These are phyloP conservation scores for Stereocaulon alpinum DNA, from an alignment of 495 filamentous ascomycete species.

Conservation along the genomic window DNA sequence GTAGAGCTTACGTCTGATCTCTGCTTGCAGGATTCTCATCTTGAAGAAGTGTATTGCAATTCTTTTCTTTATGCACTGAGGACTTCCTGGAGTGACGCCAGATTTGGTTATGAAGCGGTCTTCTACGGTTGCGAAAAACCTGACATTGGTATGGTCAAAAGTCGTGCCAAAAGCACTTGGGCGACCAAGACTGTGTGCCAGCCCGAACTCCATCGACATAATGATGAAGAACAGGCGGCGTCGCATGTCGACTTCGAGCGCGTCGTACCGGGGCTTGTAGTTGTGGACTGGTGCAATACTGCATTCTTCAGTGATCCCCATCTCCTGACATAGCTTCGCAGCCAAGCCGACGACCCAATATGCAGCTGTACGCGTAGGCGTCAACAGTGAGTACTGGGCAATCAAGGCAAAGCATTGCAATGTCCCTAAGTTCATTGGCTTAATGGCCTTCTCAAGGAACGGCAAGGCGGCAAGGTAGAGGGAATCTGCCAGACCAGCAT, in stretches of 20 bases:
- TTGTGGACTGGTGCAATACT: slow-evolving; percentile 45
- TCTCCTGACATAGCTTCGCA: slow-evolving; percentile 72
- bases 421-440: slow-evolving; percentile 71
- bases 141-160: slow-evolving; percentile 69
- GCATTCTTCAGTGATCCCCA: slow-evolving; percentile 75
- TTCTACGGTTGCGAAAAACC: slow-evolving; percentile 66
- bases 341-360: slow-evolving; percentile 88
- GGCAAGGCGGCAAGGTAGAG: slow-evolving; percentile 83
- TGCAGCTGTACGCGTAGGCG: slow-evolving; percentile 76
- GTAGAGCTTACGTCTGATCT: slow-evolving; percentile 76
- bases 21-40: slow-evolving; percentile 80
- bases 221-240: slow-evolving; percentile 80
- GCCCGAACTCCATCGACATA: slow-evolving; percentile 71
- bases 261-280: slow-evolving; percentile 36
- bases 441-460: slow-evolving; percentile 65
- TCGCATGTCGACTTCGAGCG: slow-evolving; percentile 75
- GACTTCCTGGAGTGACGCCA: slow-evolving; percentile 58
- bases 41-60: slow-evolving; percentile 86
- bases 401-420: slow-evolving; percentile 85
- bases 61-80: slow-evolving; percentile 63
- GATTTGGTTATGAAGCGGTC: slow-evolving; percentile 71
- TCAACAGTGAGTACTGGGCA: slow-evolving; percentile 83
- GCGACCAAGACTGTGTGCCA: slow-evolving; percentile 76
- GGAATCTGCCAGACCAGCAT: slow-evolving; percentile 77
- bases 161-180: slow-evolving; percentile 71